Percentiles rank a stretch among this genome's conserved stretches.
These are phyloP conservation scores for Macrolepiota fuliginosa DNA, from an alignment of 768 basidiomycete genomes.

Conservation along the genomic window DNA sequence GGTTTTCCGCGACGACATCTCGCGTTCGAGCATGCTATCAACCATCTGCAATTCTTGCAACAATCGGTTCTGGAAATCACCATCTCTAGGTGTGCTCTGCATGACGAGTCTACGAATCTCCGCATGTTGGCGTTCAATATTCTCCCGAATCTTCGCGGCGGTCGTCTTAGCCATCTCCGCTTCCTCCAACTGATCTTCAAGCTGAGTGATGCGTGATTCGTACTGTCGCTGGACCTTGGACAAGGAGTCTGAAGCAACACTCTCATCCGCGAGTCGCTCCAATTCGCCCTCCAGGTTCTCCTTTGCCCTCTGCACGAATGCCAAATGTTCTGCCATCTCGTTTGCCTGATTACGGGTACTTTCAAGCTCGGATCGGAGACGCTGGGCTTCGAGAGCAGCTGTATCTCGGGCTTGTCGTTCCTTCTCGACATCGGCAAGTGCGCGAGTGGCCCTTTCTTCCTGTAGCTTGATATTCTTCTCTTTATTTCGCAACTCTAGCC, in stretches of 20 bases:
- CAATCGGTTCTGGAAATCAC: constrained; percentile 58
- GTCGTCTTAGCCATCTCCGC: constrained; percentile 48
- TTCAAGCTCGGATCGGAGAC: constrained; percentile 62
- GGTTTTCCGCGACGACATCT: constrained; percentile 40
- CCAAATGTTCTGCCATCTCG: constrained; percentile 53
- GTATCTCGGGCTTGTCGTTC: constrained; percentile 65
- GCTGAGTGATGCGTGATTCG: constrained; percentile 55
- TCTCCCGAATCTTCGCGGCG: constrained; percentile 55
- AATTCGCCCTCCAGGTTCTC: constrained; percentile 66
- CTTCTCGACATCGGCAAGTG: constrained; percentile 58
- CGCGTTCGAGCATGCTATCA: constrained; percentile 55
- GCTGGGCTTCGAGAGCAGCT: constrained; percentile 59
- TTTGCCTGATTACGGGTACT: constrained; percentile 51
- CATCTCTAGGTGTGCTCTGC: constrained; percentile 54
- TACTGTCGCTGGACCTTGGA: constrained; percentile 65
- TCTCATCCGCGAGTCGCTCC: constrained; percentile 60
- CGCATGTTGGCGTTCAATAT: constrained; percentile 65
- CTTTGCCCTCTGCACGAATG: constrained; percentile 57
- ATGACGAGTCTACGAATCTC: constrained; percentile 69
- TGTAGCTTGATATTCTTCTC: constrained; percentile 65
- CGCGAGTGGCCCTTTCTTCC: constrained; percentile 58
- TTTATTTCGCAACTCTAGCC: constrained; percentile 59
- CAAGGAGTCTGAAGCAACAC: constrained; percentile 49
- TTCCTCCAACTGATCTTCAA: constrained; percentile 62
- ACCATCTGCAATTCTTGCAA: constrained; percentile 60